phyloP scores from a whole-genome alignment of 2,329 filamentous ascomycete species.

The Paracorniculantispora psalliotae region DNA sequence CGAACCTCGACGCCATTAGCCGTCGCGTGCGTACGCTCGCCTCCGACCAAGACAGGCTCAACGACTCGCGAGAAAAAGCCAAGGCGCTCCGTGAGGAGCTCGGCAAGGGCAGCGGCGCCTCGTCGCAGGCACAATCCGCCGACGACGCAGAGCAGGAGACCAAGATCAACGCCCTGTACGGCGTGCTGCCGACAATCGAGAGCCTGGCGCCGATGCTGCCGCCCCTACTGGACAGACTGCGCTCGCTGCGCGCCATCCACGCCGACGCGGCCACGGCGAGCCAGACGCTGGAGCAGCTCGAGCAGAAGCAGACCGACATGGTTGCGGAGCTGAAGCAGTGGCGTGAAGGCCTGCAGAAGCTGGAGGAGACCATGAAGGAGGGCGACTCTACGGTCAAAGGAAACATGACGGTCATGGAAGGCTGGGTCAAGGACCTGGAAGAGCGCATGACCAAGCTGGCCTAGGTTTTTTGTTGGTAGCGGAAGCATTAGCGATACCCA shows the following conservation, averaged over 20 bases:
- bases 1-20: conserved; percentile 67
- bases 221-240: conserved; percentile 75
- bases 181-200: conserved; percentile 83
- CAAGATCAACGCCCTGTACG: conserved; percentile 90
- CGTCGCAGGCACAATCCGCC: conserved; percentile 33
- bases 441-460: conserved; percentile 61
- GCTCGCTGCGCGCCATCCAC: conserved; percentile 79
- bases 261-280: conserved; percentile 79
- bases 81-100: conserved; percentile 58
- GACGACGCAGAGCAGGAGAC: conserved; percentile 66
- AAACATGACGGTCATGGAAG: conserved; percentile 81
- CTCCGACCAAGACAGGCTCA: conserved; percentile 66
- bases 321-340: conserved; percentile 78
- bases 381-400: conserved; percentile 65
- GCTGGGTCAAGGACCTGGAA: conserved; percentile 86
- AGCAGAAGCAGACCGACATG: conserved; percentile 77
- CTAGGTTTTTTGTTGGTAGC: conserved; percentile 1
- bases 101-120: conserved; percentile 31
- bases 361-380: conserved; percentile 69
- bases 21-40: conserved; percentile 65
- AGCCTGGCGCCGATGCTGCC: conserved; percentile 79
- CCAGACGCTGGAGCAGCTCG: conserved; percentile 70
- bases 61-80: conserved; percentile 59
- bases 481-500: conserved; percentile 10
- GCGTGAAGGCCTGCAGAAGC: conserved; percentile 72